Percentiles rank a stretch among this genome's conserved stretches.
These are phyloP conservation scores for Quercus cerris DNA, from an alignment of 306 rosid genomes.

Conservation along the genomic window DNA sequence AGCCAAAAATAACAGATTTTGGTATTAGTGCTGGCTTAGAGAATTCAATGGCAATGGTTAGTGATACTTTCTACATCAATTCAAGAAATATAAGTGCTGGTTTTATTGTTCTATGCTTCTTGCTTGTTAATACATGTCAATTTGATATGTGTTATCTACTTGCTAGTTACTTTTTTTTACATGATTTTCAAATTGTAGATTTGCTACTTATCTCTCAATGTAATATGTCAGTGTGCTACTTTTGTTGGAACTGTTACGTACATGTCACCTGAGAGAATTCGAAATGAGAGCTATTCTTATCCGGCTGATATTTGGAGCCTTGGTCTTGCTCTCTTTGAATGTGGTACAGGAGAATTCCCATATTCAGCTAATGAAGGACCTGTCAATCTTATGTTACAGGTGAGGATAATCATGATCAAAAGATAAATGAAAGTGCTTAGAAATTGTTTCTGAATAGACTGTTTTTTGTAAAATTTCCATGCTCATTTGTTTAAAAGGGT, in stretches of 20 bases:
- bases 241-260: conserved; percentile 95
- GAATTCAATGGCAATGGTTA: conserved; percentile 95
- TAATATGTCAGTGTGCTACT: conserved; percentile 77
- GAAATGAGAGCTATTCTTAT: conserved; percentile 90
- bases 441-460: background rate
- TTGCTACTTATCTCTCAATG: conserved; percentile 3
- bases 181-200: background rate
- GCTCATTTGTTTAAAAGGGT: background rate
- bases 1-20: conserved; percentile 92
- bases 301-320: conserved; percentile 99
- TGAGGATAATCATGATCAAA: conserved; percentile 18
- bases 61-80: conserved; percentile 19
- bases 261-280: conserved; percentile 98
- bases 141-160: background rate
- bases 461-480: background rate
- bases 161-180: background rate
- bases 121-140: conserved; percentile 5
- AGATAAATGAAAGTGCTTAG: background rate
- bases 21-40: conserved; percentile 99
- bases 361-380: conserved; percentile 91
- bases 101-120: conserved; percentile 5
- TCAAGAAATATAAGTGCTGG: background rate
- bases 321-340: conserved; percentile 93
- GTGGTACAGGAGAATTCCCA: conserved; percentile 98
- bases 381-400: conserved; percentile 98